These are phyloP conservation scores for Dictyostelium citrinum DNA, from an alignment of 78 protist genomes.

Conservation along the genomic window DNA sequence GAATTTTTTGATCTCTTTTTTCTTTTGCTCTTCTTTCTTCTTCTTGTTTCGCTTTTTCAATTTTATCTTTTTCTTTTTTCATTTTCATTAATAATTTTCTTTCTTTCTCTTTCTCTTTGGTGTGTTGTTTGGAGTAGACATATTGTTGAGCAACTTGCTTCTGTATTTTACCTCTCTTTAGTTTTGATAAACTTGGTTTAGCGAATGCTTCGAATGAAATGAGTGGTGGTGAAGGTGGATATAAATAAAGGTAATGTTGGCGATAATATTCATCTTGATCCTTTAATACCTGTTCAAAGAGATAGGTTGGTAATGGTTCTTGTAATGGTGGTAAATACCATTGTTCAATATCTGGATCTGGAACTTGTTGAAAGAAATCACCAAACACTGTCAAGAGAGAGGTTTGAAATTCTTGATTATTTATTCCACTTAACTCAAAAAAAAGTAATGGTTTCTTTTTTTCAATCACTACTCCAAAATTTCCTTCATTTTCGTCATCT, in stretches of 20 bases:
- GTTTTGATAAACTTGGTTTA: conserved; percentile 41
- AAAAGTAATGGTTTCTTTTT: conserved; percentile 29
- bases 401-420: conserved; percentile 53
- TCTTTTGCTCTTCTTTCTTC: conserved; percentile 69
- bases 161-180: conserved; percentile 64
- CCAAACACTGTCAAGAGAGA: conserved; percentile 50
- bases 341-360: conserved; percentile 48
- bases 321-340: conserved; percentile 71
- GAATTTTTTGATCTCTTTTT: conserved; percentile 22
- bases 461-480: not conserved
- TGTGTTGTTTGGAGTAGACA: conserved; percentile 18
- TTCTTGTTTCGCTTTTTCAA: conserved; percentile 41
- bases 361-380: conserved; percentile 52
- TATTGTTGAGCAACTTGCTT: conserved; percentile 54
- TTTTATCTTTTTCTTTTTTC: conserved; percentile 70
- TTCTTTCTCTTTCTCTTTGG: conserved; percentile 65
- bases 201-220: conserved; percentile 64
- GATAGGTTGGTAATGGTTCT: conserved; percentile 55
- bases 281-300: conserved; percentile 51
- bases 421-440: conserved; percentile 73
- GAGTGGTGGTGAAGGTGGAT: conserved; percentile 74
- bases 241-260: conserved; percentile 69
- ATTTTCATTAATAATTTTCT: conserved; percentile 33
- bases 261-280: conserved; percentile 70
- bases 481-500: not conserved